A percentile compares a stretch with the other conserved stretches of the same genome.
Conservation (phyloP, 192 early-diverging fungal genomes). For the Globomyces pollinis-pini region DNA sequence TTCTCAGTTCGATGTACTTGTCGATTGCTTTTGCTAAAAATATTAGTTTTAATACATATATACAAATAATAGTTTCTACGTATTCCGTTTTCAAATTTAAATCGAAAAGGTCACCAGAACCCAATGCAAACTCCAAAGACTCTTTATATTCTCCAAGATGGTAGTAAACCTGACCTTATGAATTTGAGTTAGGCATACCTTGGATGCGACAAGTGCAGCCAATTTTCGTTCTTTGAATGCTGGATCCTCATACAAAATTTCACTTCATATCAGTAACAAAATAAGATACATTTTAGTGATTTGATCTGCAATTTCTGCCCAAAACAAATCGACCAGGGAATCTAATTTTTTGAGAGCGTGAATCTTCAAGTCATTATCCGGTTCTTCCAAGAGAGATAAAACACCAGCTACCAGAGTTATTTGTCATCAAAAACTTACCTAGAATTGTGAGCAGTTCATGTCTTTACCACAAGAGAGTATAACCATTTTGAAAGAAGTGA, state of each 20-base stretch:
- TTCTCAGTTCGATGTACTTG: conserved; percentile 81
- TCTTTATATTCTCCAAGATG: conserved; percentile 95
- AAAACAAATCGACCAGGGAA: conserved; percentile 83
- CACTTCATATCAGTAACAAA: conserved; percentile 50
- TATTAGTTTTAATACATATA: conserved; percentile 13
- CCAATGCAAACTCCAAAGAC: conserved; percentile 90
- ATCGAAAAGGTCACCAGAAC: conserved; percentile 86
- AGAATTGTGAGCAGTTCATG: no score
- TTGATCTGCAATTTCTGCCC: conserved; percentile 96
- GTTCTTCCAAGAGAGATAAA: conserved; percentile 88
- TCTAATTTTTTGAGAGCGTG: conserved; percentile 92
- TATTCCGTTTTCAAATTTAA: conserved; percentile 74
- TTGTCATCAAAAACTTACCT: no score
- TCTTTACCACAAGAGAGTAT: no score
- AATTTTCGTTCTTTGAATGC: conserved; percentile 75
- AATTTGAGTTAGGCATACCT: conserved; percentile 44
- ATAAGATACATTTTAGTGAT: conserved; percentile 87
- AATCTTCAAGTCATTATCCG: conserved; percentile 81
- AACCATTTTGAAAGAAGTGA: not conserved
- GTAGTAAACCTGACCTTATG: conserved; percentile 96
- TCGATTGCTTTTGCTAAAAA: conserved; percentile 80
- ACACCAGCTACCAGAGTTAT: no score
- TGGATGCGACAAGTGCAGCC: conserved; percentile 93
- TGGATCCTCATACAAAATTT: conserved; percentile 90
- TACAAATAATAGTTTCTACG: conserved; percentile 91